phyloP scores from a whole-genome alignment of 2,329 filamentous ascomycete species.

The Diplodia seriata region DNA sequence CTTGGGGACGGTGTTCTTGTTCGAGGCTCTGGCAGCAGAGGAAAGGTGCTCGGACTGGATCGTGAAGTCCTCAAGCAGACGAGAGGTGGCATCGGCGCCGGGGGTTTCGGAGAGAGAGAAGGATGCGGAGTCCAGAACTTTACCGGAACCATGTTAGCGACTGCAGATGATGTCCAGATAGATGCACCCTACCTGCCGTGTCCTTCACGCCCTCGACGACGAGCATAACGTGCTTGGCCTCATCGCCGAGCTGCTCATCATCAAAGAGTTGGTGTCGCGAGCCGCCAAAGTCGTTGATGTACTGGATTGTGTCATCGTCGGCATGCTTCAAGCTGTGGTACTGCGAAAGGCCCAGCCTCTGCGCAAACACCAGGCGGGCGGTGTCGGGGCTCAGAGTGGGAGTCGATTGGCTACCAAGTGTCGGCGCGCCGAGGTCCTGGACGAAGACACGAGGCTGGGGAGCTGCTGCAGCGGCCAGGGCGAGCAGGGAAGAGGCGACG shows the following conservation, averaged over 20 bases:
- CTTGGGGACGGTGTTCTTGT: constrained; percentile 8
- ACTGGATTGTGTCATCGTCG: constrained; percentile 51
- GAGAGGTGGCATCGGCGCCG: constrained; percentile 43
- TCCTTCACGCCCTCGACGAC: constrained; percentile 51
- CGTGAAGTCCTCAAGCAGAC: constrained; percentile 47
- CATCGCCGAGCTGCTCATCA: constrained; percentile 38
- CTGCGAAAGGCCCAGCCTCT: constrained; percentile 58
- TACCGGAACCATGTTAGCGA: background rate
- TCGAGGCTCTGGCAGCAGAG: background rate
- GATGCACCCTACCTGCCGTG: constrained; percentile 42
- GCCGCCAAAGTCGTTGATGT: constrained; percentile 57
- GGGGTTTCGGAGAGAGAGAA: constrained; percentile 47
- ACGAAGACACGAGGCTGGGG: constrained; percentile 22
- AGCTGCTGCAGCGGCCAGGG: constrained; percentile 37
- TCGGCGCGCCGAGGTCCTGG: constrained; percentile 32
- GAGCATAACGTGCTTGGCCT: constrained; percentile 45
- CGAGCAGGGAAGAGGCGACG: constrained; percentile 51
- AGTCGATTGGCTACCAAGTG: constrained; percentile 40
- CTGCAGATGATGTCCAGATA: background rate
- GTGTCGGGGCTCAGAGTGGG: constrained; percentile 49
- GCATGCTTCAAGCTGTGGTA: constrained; percentile 54
- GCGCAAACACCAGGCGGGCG: constrained; percentile 59
- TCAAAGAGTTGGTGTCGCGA: constrained; percentile 51
- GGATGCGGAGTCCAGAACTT: constrained; percentile 26
- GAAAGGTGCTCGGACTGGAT: constrained; percentile 41